Base-by-base conservation (phyloP, 257 asterid species). In the Mentha longifolia region DNA sequence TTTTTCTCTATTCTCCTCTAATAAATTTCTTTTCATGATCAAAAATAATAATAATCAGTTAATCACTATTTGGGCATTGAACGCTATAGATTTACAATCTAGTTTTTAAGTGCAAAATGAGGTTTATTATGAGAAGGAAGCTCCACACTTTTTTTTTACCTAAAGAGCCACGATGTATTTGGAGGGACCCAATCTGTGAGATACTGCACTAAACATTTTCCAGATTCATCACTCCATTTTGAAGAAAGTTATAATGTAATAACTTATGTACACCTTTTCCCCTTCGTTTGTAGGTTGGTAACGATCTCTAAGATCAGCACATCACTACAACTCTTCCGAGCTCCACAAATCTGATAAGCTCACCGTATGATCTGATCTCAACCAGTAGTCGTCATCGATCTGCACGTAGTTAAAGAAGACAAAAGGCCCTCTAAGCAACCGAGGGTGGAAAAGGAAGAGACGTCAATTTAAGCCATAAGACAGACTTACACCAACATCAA, bases 351-450 rank as follows among this genome's bases (percentile, higher is more conserved):
- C 84, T 1, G 88, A 85, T 25, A 79, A 74, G 20, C 86, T 79
- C 47, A 74, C 79, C 52, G 76, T 81, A 62, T 61, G 42, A 57
- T 88, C 89, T 9, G 94, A 82, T 68, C 55, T 81, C 81, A 92
- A 76, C 98, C 98, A 88, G 71, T 92, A 92, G 77, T 86, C 98
- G 65, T 81, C 80, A 39, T 84, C 86, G 49, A 67, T 67, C 98
- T 92, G 86, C 83, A 80, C 7, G 51, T 4, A 71, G 62, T 28
- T 31, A 25, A 28, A 0, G 3, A 25, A 6, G 10, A 25, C 4
- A 68, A 37, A 49, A 55, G 43, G 33, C 37, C 39, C 56, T 19
- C 56, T 55, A 6, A 61, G 35, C 58, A 31, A 37, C 28, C 2
- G 0, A 5, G 46, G 35, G n/a, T 17, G 35, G 57, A 16, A n/a